A percentile compares a stretch with the other conserved stretches of the same genome.
phyloP scores from a whole-genome alignment of 495 filamentous ascomycete genomes.

The Penicillium arizonense region DNA sequence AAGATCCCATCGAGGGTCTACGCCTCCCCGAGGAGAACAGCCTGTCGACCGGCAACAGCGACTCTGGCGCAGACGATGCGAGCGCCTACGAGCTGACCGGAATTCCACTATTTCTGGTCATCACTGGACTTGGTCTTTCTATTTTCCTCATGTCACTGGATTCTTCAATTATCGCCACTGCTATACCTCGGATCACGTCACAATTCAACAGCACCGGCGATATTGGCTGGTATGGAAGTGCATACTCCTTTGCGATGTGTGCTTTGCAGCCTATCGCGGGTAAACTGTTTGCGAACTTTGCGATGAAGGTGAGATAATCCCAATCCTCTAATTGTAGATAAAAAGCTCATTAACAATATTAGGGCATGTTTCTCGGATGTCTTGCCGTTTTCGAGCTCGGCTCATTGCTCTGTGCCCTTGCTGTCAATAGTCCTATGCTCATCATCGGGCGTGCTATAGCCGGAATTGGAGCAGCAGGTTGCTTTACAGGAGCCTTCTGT shows the following conservation, averaged over 20 bases:
- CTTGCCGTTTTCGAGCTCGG: slow-evolving; percentile 9
- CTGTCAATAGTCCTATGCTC: slow-evolving; percentile 4
- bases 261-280: slow-evolving; percentile 8
- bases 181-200: slow-evolving; percentile 17
- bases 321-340: background rate
- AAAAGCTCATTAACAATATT: background rate
- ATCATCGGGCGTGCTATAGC: slow-evolving; percentile 11
- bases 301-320: slow-evolving; percentile 2
- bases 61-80: slow-evolving; percentile 5
- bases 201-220: slow-evolving; percentile 11
- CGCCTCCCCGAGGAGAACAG: background rate
- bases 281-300: slow-evolving; percentile 4
- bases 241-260: slow-evolving; percentile 10
- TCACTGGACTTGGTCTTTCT: slow-evolving; percentile 1
- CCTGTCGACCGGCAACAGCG: background rate
- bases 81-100: slow-evolving; percentile 53
- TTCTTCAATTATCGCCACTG: slow-evolving; percentile 14
- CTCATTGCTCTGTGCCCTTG: slow-evolving; percentile 7
- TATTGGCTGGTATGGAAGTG: slow-evolving; percentile 13
- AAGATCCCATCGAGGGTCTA: background rate
- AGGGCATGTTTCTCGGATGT: slow-evolving; percentile 1
- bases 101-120: background rate
- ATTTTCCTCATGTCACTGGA: slow-evolving; percentile 12
- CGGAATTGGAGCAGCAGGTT: slow-evolving; percentile 6
- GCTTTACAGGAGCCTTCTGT: slow-evolving; percentile 3